Base-by-base conservation (phyloP, 441 rosid genomes). In the Metrosideros polymorpha region DNA sequence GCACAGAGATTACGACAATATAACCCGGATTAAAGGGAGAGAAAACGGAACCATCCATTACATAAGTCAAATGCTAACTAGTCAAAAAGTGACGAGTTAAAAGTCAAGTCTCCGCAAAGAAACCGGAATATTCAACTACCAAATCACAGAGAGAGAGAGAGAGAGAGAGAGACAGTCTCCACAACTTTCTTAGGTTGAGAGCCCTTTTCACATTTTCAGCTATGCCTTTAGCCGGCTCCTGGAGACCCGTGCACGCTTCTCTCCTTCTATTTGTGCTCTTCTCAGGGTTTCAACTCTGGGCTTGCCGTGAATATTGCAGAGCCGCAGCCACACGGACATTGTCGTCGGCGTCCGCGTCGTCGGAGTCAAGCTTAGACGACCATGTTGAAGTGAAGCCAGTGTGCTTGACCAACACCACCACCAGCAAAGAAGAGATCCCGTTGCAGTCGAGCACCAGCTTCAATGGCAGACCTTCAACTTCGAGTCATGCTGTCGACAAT, bases 281-380 rank as follows among this genome's bases (percentile, higher is more conserved):
- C 84, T 83, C 85, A 0, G 75, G 84, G 52, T 30, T 91, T 30
- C 96, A 92, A 91, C 90, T 92, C 90, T 91, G 92, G 91, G 87
- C 89, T 43, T 90, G 90, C 86, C 55, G 86, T 24, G 89, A 91
- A 66, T 66, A 35, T 47, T 91, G 91, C 88, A 89, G 86, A 35
- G 94, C 88, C 29, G 93, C 89, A 54, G 98, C 95, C 35, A 88
- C 90, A 30, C 86, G 96, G 90, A 50, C 89, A 55, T 84, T 92
- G 77, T 90, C 91, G 13, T 90, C 86, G 50, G 5, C 63, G 0
- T 15, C 22, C 5, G 29, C 39, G 5, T 30, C 9, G 71, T 55
- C 54, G 7, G 71, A 59, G 39, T 59, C 71, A 22, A 59, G 39
- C 71, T 59, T 59, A 14, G 47, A 66, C 45, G 79, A 66, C 47